Percentiles rank a stretch among this genome's conserved stretches.
Evolutionary conservation across 306 rosid genomes (phyloP).

Genomic region (Astragalus membranaceus): DNA sequence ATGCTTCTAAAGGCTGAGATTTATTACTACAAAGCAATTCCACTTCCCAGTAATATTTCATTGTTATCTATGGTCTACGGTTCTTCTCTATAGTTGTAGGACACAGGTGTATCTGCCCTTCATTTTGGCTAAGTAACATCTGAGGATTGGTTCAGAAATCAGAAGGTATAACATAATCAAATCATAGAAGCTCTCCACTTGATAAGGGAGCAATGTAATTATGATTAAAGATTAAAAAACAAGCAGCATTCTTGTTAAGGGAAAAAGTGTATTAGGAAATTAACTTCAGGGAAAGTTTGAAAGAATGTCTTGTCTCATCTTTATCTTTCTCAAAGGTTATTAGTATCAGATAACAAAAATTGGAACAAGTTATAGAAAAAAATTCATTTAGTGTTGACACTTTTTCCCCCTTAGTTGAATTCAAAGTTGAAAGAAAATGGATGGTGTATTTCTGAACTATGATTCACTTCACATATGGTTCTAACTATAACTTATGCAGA

Average conservation of each 20-base stretch:
- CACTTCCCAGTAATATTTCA: neutral
- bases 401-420: neutral
- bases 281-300: neutral
- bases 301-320: conserved; percentile 8
- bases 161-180: neutral
- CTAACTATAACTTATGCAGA: conserved; percentile 41
- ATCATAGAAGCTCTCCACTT: neutral
- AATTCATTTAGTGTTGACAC: neutral
- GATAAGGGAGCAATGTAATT: neutral
- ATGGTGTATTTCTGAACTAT: conserved; percentile 1
- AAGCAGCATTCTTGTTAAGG: neutral
- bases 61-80: neutral
- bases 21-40: neutral
- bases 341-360: conserved; percentile 1
- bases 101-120: neutral
- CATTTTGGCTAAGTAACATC: neutral
- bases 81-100: conserved; percentile 12
- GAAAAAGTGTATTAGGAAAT: neutral
- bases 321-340: neutral
- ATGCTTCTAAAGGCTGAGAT: neutral
- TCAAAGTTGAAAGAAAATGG: neutral
- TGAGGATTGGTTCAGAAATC: neutral
- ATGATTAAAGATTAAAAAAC: neutral
- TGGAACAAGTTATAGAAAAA: conserved; percentile 6
- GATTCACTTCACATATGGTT: conserved; percentile 2